Percentiles rank a stretch among this genome's conserved stretches.
Conservation (phyloP, 129 eudicot genomes). For the Dittrichia graveolens region DNA sequence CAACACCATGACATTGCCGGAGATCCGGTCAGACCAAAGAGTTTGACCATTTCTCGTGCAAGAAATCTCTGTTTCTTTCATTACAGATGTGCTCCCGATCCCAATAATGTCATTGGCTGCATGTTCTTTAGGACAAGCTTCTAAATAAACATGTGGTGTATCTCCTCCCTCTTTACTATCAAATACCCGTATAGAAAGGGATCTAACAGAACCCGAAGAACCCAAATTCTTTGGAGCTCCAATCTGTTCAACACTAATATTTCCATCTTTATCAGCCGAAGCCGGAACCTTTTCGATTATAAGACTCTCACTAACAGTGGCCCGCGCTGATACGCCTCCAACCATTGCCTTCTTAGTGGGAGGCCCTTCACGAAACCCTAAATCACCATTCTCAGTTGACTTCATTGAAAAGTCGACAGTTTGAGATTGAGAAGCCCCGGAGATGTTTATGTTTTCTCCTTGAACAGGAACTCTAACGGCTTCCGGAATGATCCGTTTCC, state of each 20-base stretch:
- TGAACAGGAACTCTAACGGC: slow-evolving; percentile 77
- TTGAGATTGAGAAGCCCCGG: slow-evolving; percentile 51
- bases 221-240: slow-evolving; percentile 46
- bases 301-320: slow-evolving; percentile 81
- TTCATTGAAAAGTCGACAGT: slow-evolving; percentile 46
- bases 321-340: slow-evolving; percentile 81
- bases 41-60: slow-evolving; percentile 74
- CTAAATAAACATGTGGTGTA: slow-evolving; percentile 61
- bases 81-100: slow-evolving; percentile 50
- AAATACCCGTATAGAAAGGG: slow-evolving; percentile 60
- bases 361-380: slow-evolving; percentile 54
- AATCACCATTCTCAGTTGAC: slow-evolving; percentile 53
- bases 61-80: slow-evolving; percentile 85
- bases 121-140: slow-evolving; percentile 81
- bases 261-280: slow-evolving; percentile 59
- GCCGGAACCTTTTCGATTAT: slow-evolving; percentile 82
- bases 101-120: slow-evolving; percentile 76
- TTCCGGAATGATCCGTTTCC: slow-evolving; percentile 97
- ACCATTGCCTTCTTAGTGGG: slow-evolving; percentile 46
- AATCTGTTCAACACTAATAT: slow-evolving; percentile 52
- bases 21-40: slow-evolving; percentile 89
- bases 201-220: slow-evolving; percentile 34
- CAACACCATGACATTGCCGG: slow-evolving; percentile 83
- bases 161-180: slow-evolving; percentile 82
- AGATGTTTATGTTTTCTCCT: slow-evolving; percentile 43